Evolutionary conservation across 2,329 filamentous ascomycete species (phyloP), one percentile per base, ranked within the genome.

Genomic region (Aspergillus sp.): DNA sequence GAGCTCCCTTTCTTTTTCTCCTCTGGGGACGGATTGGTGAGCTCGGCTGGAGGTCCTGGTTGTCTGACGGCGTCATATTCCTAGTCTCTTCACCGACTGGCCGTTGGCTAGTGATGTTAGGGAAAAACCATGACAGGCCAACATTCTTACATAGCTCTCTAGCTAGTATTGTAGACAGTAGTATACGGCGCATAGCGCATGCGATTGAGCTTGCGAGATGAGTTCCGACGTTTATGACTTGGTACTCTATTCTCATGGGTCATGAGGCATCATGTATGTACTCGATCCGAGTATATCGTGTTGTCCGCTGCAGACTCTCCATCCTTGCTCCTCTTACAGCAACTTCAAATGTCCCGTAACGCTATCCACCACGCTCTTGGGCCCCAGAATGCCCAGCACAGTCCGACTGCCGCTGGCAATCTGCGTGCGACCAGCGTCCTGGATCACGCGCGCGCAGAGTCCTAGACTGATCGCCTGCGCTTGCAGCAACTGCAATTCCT

Each of bases 341-440:
- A 96, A 73, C 80, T 94, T 96, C 73, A 96, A 75, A 54, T 86
- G 79, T 1, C 90, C 90, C 4, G 92, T 96, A 56, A 99, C 85
- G 71, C 87, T 77, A 70, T 99, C 90, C 46, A 99, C 86, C 51
- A 92, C 77, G 64, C 89, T 92, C 79, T 88, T 92, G 0, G 93
- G 93, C 22, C 87, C 93, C 53, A 84, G 74, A 32, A 93, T 85
- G 1, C 94, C 94, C 47, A 99, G 77, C 40, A 99, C 94, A 0
- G 94, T 99, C 70, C 90, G 82, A 71, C 91, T 96, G 16, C 94
- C 93, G 41, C 88, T 86, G 48, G 91, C 92, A 72, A 99, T 97
- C 82, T 99, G 94, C 43, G 94, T 99, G 56, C 94, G 83, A 13
- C 94, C 94, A n/a, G 94, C 94, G 74, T 99, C 94, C 65, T 89